These are phyloP conservation scores for Lactarius sp. DNA, from an alignment of 768 basidiomycete genomes.

Conservation along the genomic window DNA sequence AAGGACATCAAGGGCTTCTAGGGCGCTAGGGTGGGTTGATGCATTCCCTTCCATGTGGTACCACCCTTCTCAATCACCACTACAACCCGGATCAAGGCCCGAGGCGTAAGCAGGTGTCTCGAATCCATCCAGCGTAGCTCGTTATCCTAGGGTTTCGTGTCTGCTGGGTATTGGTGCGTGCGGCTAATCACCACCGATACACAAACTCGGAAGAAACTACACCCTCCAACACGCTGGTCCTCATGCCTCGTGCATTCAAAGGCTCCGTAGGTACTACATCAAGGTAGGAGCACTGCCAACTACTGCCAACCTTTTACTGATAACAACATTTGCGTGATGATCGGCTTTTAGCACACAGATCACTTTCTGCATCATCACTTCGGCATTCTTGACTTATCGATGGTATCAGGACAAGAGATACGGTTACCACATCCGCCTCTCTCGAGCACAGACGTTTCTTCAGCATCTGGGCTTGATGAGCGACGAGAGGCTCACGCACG, in stretches of 20 bases:
- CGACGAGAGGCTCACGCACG: neutral
- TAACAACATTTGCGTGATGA: slow-evolving; percentile 8
- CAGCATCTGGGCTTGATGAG: slow-evolving; percentile 2
- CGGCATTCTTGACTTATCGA: neutral
- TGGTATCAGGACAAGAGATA: neutral
- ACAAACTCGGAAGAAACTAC: too few species aligned
- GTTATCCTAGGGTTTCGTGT: too few species aligned
- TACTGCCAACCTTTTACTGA: neutral
- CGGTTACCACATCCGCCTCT: neutral
- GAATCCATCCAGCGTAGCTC: too few species aligned
- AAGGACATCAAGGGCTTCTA: too few species aligned
- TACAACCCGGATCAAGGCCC: too few species aligned
- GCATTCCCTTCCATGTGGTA: too few species aligned
- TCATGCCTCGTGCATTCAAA: neutral
- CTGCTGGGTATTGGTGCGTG: too few species aligned
- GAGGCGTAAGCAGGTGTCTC: too few species aligned
- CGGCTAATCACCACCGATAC: too few species aligned
- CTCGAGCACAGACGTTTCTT: neutral
- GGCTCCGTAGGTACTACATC: neutral
- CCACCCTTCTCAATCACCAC: too few species aligned
- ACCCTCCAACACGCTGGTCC: neutral
- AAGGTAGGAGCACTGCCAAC: neutral
- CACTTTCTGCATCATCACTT: neutral
- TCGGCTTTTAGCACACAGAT: neutral
- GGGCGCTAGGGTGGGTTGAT: too few species aligned